phyloP scores from a whole-genome alignment of 1,284 basidiomycete genomes.

The Pseudozyma thailandica region DNA sequence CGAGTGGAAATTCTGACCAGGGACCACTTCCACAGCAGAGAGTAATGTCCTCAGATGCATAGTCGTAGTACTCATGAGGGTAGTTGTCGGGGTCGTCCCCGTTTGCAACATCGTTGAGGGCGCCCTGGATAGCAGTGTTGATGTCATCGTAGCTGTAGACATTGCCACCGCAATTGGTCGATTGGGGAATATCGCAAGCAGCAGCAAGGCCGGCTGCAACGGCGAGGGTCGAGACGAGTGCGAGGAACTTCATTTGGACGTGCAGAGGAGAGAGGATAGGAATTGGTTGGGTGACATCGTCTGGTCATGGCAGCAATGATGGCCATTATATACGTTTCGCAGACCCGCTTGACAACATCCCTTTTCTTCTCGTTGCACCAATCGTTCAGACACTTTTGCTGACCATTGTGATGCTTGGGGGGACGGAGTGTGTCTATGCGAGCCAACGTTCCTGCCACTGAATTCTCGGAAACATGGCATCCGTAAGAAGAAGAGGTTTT shows the following conservation, averaged over 20 bases:
- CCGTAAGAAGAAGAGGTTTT: too few species aligned
- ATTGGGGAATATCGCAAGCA: constrained; percentile 8
- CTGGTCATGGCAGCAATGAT: too few species aligned
- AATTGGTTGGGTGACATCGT: background rate
- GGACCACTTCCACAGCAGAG: constrained; percentile 16
- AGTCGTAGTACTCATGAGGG: constrained; percentile 34
- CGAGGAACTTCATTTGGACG: constrained; percentile 37
- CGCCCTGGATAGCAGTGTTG: constrained; percentile 25
- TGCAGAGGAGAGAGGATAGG: background rate
- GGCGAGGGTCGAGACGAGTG: constrained; percentile 10
- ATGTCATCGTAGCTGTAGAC: constrained; percentile 27
- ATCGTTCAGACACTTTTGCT: too few species aligned
- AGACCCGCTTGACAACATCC: too few species aligned
- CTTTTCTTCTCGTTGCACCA: too few species aligned
- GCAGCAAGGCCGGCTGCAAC: constrained; percentile 14
- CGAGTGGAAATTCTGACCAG: background rate
- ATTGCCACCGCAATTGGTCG: constrained; percentile 32
- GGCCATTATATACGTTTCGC: too few species aligned
- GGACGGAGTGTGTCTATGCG: too few species aligned
- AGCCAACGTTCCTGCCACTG: too few species aligned
- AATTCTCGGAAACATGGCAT: too few species aligned
- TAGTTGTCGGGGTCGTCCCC: constrained; percentile 17
- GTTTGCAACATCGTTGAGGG: constrained; percentile 6
- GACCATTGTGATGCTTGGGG: too few species aligned
- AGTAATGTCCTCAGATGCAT: constrained; percentile 15